These are phyloP conservation scores for Aspergillus ellipticus DNA, from an alignment of 495 filamentous ascomycete species.

Conservation along the genomic window DNA sequence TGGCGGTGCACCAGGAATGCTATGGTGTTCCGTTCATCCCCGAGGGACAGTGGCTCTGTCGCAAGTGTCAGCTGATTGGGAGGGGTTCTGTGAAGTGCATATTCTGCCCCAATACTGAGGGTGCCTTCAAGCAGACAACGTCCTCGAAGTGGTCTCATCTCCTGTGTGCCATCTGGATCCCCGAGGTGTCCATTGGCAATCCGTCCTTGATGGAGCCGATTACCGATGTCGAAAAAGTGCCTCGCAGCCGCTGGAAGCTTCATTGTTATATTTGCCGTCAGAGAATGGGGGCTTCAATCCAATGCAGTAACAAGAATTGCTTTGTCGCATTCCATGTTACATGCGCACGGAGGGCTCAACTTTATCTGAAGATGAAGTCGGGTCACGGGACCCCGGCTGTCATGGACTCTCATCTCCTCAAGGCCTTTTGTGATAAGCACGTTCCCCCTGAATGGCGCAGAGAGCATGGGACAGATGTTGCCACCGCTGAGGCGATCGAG, in stretches of 20 bases:
- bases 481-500: constrained; percentile 63
- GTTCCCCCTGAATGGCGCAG: constrained; percentile 84
- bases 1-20: constrained; percentile 98
- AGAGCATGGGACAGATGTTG: constrained; percentile 73
- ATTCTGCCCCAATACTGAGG: constrained; percentile 96
- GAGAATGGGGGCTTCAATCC: constrained; percentile 96
- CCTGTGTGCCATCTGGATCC: constrained; percentile 97
- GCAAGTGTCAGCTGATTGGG: constrained; percentile 94
- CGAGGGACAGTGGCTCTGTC: constrained; percentile 96
- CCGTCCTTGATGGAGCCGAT: constrained; percentile 97
- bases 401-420: constrained; percentile 82
- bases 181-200: constrained; percentile 93
- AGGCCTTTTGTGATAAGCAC: constrained; percentile 96
- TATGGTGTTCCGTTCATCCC: constrained; percentile 99
- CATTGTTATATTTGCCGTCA: constrained; percentile 96
- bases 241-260: constrained; percentile 87
- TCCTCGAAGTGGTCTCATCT: constrained; percentile 94
- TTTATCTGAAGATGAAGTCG: constrained; percentile 96
- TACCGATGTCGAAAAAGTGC: constrained; percentile 95
- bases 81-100: constrained; percentile 92
- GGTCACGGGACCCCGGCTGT: constrained; percentile 73
- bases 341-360: constrained; percentile 80
- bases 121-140: constrained; percentile 97
- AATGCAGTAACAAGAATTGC: constrained; percentile 96
- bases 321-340: constrained; percentile 99